Base-by-base conservation (phyloP, 768 basidiomycete genomes). In the Omphalotus guepiniiformis region DNA sequence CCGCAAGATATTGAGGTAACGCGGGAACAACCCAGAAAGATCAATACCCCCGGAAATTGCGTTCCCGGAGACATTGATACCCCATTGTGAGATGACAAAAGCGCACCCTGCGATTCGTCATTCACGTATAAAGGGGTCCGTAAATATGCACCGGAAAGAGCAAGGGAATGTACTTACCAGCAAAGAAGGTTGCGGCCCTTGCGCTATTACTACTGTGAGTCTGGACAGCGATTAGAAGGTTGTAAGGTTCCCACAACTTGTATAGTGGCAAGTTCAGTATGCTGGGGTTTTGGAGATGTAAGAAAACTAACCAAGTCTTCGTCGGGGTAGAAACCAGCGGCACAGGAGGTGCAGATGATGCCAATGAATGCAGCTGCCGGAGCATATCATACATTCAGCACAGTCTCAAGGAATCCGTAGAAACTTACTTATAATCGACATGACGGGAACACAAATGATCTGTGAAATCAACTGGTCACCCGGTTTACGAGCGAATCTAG, bases 1-100 rank as follows among this genome's bases (percentile, higher is more conserved):
- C 30, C 30, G 30, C 45, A 62, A 62, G 48, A 74, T 68, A 52
- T 76, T 72, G 61, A 77, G 56, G 50, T 66, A 76, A 40, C 59
- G 52, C 0, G 72, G 73, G 42, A 60, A 62, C 39, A 74, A 51
- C 4, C 70, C 71, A 2, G 70, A 62, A 15, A 75, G 57, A 52
- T 75, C 75, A 26, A 58, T 55, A 3, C 58, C 59, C 11, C 54
- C 55, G 4, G 59, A 49, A 13, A 57, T 38, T 2, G 52, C 51
- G 38, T 61, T 61, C 1, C 58, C 59, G 19, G 51, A 44, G 15
- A 59, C 49, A 46, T 61, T 32, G 30, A 32, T 60, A 40, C 39
- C 51, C 7, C 39, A 52, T 18, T 21, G 26, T 21, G 50, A 51
- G 13, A 13, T 9, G 11, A 21, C 11, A 9, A 39, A 21, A 9